Conservation (phyloP, 352 stramenopile genomes). For the Aphanomyces euteiches region DNA sequence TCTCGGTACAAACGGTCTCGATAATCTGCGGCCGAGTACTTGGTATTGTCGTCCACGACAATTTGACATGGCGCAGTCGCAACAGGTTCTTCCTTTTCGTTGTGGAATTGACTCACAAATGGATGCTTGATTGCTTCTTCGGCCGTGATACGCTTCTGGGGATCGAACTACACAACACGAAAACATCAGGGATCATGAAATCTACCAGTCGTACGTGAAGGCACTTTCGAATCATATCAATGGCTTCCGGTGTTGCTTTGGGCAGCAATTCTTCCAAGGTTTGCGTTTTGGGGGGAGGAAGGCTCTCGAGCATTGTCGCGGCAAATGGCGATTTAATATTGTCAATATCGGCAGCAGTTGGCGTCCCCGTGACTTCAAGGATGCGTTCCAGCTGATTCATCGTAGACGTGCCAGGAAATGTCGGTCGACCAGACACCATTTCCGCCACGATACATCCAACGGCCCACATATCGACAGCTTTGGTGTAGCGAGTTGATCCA, state of each 20-base stretch:
- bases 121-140: constrained; percentile 88
- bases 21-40: constrained; percentile 92
- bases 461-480: constrained; percentile 92
- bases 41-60: constrained; percentile 92
- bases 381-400: constrained; percentile 98
- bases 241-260: constrained; percentile 76
- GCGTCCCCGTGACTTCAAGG: constrained; percentile 89
- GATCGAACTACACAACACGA: constrained; percentile 76
- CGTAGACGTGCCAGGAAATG: constrained; percentile 93
- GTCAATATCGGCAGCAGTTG: constrained; percentile 85
- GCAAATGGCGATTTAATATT: constrained; percentile 92
- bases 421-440: constrained; percentile 88
- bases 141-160: constrained; percentile 83
- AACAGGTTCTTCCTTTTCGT: constrained; percentile 89
- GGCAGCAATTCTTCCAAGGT: constrained; percentile 85
- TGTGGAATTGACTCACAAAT: constrained; percentile 94
- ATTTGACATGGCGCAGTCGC: constrained; percentile 71
- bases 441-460: constrained; percentile 93
- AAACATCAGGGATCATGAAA: neutral
- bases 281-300: constrained; percentile 71
- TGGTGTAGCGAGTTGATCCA: constrained; percentile 90
- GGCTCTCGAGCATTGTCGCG: constrained; percentile 90
- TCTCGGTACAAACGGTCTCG: constrained; percentile 89
- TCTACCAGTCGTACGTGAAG: constrained; percentile 55
- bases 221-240: constrained; percentile 87